Percentiles rank a stretch among this genome's conserved stretches.
Conservation (phyloP, 2,329 filamentous ascomycete species). For the Aspergillus melleus region DNA sequence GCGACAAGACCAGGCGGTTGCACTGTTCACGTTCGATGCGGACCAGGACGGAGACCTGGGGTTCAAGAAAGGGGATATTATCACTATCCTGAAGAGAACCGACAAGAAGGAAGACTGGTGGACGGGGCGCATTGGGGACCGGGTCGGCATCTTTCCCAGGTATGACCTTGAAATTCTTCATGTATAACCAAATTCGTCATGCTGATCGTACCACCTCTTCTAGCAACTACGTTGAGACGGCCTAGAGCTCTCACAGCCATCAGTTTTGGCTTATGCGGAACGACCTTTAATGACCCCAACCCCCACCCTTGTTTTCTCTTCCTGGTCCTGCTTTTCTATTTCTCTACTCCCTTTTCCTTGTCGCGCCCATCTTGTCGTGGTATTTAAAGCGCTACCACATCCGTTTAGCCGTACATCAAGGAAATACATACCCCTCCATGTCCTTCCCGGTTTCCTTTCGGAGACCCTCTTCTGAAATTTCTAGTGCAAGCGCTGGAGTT, state of each 20-base stretch:
- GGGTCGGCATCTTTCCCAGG: conserved; percentile 92
- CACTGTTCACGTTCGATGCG: conserved; percentile 89
- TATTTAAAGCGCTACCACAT: background rate
- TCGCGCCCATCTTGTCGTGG: background rate
- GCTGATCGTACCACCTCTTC: conserved; percentile 9
- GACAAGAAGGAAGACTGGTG: conserved; percentile 96
- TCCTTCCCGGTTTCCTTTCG: background rate
- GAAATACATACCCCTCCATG: background rate
- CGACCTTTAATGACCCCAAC: conserved; percentile 22
- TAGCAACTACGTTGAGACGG: conserved; percentile 41
- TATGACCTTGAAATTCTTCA: conserved; percentile 33
- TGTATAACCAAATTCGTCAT: background rate
- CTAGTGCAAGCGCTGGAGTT: conserved; percentile 8
- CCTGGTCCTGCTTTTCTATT: background rate
- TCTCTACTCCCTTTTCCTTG: background rate
- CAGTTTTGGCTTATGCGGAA: conserved; percentile 23
- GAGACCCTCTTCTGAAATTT: conserved; percentile 5
- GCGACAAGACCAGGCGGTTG: conserved; percentile 76
- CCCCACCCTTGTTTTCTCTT: background rate
- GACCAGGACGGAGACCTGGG: conserved; percentile 89
- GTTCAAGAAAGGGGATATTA: conserved; percentile 96
- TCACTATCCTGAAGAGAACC: conserved; percentile 91
- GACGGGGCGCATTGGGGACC: conserved; percentile 84
- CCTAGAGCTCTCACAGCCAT: conserved; percentile 18
- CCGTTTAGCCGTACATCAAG: background rate